phyloP scores from a whole-genome alignment of 2,329 filamentous ascomycete species.

The Fusarium sp. region DNA sequence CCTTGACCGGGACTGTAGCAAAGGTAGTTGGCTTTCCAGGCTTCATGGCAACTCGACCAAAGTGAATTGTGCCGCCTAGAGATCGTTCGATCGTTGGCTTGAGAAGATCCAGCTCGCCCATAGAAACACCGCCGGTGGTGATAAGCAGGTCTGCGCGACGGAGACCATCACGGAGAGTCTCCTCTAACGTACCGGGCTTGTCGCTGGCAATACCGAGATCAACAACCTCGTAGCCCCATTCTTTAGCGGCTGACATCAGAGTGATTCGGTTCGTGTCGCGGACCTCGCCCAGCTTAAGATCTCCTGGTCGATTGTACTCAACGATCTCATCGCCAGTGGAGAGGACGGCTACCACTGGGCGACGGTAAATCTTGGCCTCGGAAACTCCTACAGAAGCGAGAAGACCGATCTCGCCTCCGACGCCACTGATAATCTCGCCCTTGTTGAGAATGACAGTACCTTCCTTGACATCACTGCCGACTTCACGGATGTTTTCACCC shows the following conservation, averaged over 20 bases:
- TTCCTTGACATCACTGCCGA: slow-evolving; percentile 85
- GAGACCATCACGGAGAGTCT: slow-evolving; percentile 79
- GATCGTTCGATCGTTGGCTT: slow-evolving; percentile 95
- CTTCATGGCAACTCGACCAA: slow-evolving; percentile 97
- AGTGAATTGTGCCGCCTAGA: slow-evolving; percentile 93
- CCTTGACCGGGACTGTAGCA: slow-evolving; percentile 81
- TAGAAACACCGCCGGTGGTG: slow-evolving; percentile 94
- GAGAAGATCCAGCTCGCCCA: slow-evolving; percentile 96
- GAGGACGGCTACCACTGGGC: slow-evolving; percentile 84
- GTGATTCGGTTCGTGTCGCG: slow-evolving; percentile 93
- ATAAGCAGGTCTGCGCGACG: slow-evolving; percentile 83
- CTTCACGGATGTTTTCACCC: slow-evolving; percentile 90
- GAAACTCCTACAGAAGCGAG: slow-evolving; percentile 85
- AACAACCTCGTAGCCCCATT: slow-evolving; percentile 81
- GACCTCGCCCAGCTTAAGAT: slow-evolving; percentile 83
- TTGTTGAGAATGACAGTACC: slow-evolving; percentile 77
- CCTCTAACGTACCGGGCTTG: slow-evolving; percentile 78
- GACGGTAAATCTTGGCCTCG: slow-evolving; percentile 77
- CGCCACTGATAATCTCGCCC: slow-evolving; percentile 85
- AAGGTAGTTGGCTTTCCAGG: slow-evolving; percentile 98
- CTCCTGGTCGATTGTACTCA: slow-evolving; percentile 72
- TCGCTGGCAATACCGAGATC: slow-evolving; percentile 90
- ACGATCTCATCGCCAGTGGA: slow-evolving; percentile 97
- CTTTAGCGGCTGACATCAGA: slow-evolving; percentile 79
- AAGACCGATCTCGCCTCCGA: slow-evolving; percentile 91